Conservation (phyloP, 2,329 filamentous ascomycete species). For the Alternaria consortialis region DNA sequence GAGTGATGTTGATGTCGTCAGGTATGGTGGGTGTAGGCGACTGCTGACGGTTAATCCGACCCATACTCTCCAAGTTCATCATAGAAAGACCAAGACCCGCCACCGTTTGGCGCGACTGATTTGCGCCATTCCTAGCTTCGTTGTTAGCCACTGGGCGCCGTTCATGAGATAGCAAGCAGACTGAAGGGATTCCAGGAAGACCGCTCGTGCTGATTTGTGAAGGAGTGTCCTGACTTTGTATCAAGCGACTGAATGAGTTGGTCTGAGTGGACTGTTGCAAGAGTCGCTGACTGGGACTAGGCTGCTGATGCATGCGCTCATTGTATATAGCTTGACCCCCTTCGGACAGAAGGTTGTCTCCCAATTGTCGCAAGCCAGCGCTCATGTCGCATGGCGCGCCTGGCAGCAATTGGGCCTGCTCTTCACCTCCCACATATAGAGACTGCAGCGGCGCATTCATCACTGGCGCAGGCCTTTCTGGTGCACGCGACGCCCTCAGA, state of each 20-base stretch:
- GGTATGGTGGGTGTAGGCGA: slow-evolving; percentile 45
- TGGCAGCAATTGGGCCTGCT: slow-evolving; percentile 22
- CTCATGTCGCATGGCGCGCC: slow-evolving; percentile 26
- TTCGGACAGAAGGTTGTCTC: background rate
- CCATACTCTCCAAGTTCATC: slow-evolving; percentile 37
- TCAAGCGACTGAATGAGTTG: slow-evolving; percentile 29
- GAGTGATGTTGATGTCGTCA: slow-evolving; percentile 32
- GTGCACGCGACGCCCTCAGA: slow-evolving; percentile 39
- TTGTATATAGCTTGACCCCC: slow-evolving; percentile 12
- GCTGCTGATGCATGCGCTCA: slow-evolving; percentile 17
- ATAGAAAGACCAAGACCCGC: slow-evolving; percentile 47
- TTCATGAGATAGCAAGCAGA: slow-evolving; percentile 50
- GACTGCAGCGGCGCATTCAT: slow-evolving; percentile 13
- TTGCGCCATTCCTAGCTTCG: slow-evolving; percentile 30
- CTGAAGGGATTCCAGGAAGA: slow-evolving; percentile 48
- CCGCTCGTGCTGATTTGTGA: slow-evolving; percentile 46
- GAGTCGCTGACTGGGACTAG: slow-evolving; percentile 24
- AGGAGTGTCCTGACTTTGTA: slow-evolving; percentile 33
- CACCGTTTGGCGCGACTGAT: slow-evolving; percentile 33
- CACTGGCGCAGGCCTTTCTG: slow-evolving; percentile 23
- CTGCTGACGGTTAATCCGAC: slow-evolving; percentile 36
- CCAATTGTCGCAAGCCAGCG: slow-evolving; percentile 13
- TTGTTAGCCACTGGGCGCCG: slow-evolving; percentile 37
- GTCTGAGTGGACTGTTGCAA: slow-evolving; percentile 27
- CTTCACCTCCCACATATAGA: slow-evolving; percentile 24